Base-by-base conservation (phyloP, 805 yeast genomes). In the Limtongozyma cylindracea region DNA sequence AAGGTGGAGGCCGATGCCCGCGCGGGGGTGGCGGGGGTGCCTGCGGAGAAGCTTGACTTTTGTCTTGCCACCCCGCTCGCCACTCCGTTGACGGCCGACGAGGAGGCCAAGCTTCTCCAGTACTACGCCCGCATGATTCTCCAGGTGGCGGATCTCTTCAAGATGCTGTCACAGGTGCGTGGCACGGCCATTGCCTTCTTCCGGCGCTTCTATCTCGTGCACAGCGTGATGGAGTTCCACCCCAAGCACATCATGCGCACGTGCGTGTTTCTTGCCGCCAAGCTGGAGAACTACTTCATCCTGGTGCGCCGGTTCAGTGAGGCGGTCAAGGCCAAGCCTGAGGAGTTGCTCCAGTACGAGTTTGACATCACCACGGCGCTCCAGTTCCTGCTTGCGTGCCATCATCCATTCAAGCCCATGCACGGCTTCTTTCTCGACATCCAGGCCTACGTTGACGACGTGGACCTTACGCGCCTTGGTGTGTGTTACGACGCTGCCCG, bases 401-500 rank as follows among this genome's bases (percentile, higher is more conserved):
- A 84, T 40, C 94, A 78, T 44, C 91, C 95, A 3, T 70, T 62
- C 43, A 56, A 71, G 29, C 78, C 96, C 0, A 44, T 88, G n/a
- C 88, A 82, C 41, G 99, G 99, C 12, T 82, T 84, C 39, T 84
- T 72, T 43, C 57, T 84, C 21, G 99, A 88, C 43, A 61, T 82
- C 30, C 98, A 88, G 2, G 41, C 33, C 7, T 46, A 49, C n/a
- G 15, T 13, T 6, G 15, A 13, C 6, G 15, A 6, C 5, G 28
- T 25, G 31, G 34, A 37, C 5, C 37, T 49, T 11, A 60, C 59
- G 20, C 56, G 63, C 21, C 45, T 78, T 27, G 84, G 88, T 2
- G 50, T 51, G 20, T 53, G 65, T 20, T 74, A 76, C 41, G 91
- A 76, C 35, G 46, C 49, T 19, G 77, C 92, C 8, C 62, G 71